Evolutionary conservation across 495 filamentous ascomycete species (phyloP), one percentile per base, ranked within the genome.

Genomic region (Cercophora sp.): DNA sequence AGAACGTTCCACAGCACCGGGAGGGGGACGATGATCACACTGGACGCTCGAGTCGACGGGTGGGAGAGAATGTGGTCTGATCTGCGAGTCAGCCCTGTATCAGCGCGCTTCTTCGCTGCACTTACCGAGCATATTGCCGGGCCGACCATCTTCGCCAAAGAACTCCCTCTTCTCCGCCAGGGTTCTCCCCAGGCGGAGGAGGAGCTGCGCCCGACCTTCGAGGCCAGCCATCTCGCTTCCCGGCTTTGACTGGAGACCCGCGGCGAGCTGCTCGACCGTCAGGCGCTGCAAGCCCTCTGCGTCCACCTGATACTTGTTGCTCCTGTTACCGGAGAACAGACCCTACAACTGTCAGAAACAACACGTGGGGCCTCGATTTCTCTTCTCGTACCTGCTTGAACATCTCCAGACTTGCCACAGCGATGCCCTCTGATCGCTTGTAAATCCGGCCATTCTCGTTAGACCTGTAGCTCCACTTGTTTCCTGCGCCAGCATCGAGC

Each of bases 321-420:
- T 79, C 2, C 79, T 76, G 60, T 91, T 84, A 61, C 91, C 88
- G 56, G 89, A 94, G 72, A 98, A 98, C 37, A 89, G 60, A n/a
- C 93, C 93, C 47, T 82, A 57, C 22, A n/a, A 3, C 5, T 32
- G 29, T 32, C 29, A 32, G 29, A 8, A 8, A 46, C 20, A 20
- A 26, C 5, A 36, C 13, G 11, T 2, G 5, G n/a, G 24, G 19
- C 5, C 11, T 8, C 13, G n/a, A 23, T 19, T n/a, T n/a, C n/a
- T n/a, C n/a, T 16, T 24, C 25, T 61, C 69, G 16, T 59, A 76
- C 74, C 11, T 69, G 77, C 71, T 93, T 96, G 74, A 97, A 98
- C 93, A 98, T 98, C 61, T 97, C 93, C 63, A 98, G 70, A 66
- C 87, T 92, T 19, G 94, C 93, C 37, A 98, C 85, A 4, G 93